A percentile compares a stretch with the other conserved stretches of the same genome.
Evolutionary conservation across 2,329 filamentous ascomycete species (phyloP).

Genomic region (Paracoccidioides brasiliensis): DNA sequence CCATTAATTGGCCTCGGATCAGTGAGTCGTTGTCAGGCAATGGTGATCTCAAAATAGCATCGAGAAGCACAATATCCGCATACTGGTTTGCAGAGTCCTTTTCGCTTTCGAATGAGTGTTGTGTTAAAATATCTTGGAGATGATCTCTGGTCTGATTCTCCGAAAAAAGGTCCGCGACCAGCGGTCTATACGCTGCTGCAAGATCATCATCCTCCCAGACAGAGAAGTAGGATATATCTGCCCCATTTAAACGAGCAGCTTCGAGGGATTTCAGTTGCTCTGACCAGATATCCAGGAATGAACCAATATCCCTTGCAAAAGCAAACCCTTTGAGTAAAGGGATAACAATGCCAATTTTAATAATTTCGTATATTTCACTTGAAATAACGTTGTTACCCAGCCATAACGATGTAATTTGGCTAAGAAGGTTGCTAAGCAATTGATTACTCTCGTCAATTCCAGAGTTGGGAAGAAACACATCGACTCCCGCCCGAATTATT

Average conservation of each 20-base stretch:
- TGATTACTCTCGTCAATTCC: conserved; percentile 25
- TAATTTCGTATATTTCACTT: conserved; percentile 17
- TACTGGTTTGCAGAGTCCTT: conserved; percentile 12
- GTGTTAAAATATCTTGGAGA: conserved; percentile 19
- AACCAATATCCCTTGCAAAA: conserved; percentile 26
- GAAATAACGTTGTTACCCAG: conserved; percentile 11
- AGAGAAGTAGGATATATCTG: conserved; percentile 17
- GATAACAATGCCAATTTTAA: conserved; percentile 28
- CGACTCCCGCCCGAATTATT: conserved; percentile 29
- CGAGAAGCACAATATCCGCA: conserved; percentile 1
- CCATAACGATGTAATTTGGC: conserved; percentile 24
- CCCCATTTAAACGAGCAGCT: conserved; percentile 17
- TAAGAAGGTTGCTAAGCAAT: conserved; percentile 25
- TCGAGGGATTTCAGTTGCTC: conserved; percentile 27
- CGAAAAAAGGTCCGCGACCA: conserved; percentile 22
- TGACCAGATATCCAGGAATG: conserved; percentile 30
- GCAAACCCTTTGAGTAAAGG: conserved; percentile 30
- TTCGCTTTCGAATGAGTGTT: conserved; percentile 18
- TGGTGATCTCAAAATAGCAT: background rate
- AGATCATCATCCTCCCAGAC: conserved; percentile 36
- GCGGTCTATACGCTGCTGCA: conserved; percentile 23
- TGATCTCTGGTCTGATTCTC: conserved; percentile 19
- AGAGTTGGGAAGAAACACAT: conserved; percentile 33
- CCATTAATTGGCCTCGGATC: background rate
- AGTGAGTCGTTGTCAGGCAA: conserved; percentile 5